These are phyloP conservation scores for Xylogone sp. DNA, from an alignment of 2,329 filamentous ascomycete species.

Conservation along the genomic window DNA sequence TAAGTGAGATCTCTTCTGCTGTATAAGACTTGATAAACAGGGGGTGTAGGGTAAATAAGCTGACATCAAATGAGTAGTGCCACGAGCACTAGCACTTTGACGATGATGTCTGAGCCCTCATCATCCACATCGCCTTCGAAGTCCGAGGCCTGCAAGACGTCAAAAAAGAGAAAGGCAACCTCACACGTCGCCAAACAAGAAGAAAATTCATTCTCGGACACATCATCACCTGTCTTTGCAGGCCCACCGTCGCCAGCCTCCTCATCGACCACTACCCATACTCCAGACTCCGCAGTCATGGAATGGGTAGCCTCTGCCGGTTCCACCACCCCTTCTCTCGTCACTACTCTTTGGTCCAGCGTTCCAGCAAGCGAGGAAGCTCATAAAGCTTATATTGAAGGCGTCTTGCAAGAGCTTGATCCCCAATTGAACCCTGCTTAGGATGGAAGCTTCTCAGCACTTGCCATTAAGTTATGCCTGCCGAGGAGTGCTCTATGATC, in stretches of 20 bases:
- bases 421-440: neutral
- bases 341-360: neutral
- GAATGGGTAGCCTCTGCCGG: neutral
- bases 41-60: neutral
- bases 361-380: neutral
- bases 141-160: constrained; percentile 35
- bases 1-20: neutral
- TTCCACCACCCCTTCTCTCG: neutral
- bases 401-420: neutral
- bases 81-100: neutral
- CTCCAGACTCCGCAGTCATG: neutral
- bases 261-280: neutral
- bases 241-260: constrained; percentile 26
- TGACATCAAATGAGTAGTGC: neutral
- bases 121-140: constrained; percentile 9
- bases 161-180: constrained; percentile 37
- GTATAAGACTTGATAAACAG: neutral
- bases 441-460: no score
- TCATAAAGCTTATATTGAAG: neutral
- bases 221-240: no score
- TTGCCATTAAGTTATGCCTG: no score
- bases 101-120: neutral
- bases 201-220: constrained; percentile 49
- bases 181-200: neutral
- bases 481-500: no score